These are phyloP conservation scores for Colletotrichum karsti DNA, from an alignment of 2,329 filamentous ascomycete species.

Conservation along the genomic window DNA sequence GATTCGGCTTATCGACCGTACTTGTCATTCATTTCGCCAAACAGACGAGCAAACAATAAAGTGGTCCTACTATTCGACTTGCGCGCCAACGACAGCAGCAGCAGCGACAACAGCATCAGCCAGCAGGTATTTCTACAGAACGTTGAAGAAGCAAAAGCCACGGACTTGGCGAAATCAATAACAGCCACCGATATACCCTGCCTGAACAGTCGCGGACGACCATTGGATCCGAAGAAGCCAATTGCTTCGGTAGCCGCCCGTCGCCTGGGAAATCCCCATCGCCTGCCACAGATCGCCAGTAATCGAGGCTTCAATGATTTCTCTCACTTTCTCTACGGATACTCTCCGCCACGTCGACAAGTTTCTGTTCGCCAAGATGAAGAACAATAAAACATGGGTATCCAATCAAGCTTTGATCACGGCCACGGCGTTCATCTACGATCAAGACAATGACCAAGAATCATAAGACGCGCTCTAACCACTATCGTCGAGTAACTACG, in stretches of 20 bases:
- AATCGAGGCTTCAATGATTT: not conserved
- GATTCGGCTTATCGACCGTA: constrained; percentile 1
- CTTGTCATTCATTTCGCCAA: constrained; percentile 21
- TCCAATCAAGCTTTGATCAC: constrained; percentile 10
- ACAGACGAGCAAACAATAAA: too few relatives aligned
- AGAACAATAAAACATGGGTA: constrained; percentile 1
- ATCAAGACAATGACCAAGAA: not conserved
- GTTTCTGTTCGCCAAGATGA: not conserved
- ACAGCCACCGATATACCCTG: not conserved
- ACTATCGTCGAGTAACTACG: not conserved
- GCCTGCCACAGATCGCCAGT: not conserved
- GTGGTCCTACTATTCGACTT: too few relatives aligned
- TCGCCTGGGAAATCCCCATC: not conserved
- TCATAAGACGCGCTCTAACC: not conserved
- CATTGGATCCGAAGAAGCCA: not conserved
- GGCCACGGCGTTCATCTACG: not conserved
- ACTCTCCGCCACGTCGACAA: not conserved
- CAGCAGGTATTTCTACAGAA: constrained; percentile 11
- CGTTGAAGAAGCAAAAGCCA: constrained; percentile 3
- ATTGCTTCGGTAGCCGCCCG: not conserved
- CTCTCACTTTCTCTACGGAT: not conserved
- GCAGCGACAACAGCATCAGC: too few relatives aligned
- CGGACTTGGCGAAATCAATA: not conserved
- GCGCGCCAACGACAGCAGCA: too few relatives aligned
- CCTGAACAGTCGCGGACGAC: not conserved